Conservation (phyloP, 495 filamentous ascomycete genomes). For the Penicillium tannophilum region DNA sequence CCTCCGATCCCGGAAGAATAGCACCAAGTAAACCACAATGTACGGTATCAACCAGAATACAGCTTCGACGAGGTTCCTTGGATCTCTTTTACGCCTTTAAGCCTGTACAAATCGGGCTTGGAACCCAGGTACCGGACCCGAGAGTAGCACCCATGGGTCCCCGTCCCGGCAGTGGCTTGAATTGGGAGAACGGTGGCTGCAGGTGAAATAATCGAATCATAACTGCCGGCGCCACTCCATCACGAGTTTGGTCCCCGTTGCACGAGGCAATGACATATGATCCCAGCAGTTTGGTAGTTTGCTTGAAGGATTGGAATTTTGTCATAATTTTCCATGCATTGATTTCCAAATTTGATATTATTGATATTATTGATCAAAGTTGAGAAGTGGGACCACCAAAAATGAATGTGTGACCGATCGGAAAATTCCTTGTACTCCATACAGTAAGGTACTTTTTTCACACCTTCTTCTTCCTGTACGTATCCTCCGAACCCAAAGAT, state of each 20-base stretch:
- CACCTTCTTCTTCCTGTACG: background rate
- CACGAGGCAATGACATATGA: constrained; percentile 15
- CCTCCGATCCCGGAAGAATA: too few species aligned
- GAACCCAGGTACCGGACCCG: constrained; percentile 16
- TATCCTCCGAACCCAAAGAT: background rate
- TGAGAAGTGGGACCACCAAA: constrained; percentile 4
- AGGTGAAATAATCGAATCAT: constrained; percentile 20
- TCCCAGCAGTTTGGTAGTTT: background rate
- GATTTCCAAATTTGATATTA: too few species aligned
- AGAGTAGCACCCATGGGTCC: constrained; percentile 17
- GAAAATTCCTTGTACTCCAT: constrained; percentile 8
- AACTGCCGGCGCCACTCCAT: constrained; percentile 29
- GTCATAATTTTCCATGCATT: background rate
- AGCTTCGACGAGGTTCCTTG: background rate
- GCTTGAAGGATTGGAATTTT: too few species aligned
- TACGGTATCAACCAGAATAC: background rate
- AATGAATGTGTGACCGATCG: constrained; percentile 10
- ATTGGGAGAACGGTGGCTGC: constrained; percentile 13
- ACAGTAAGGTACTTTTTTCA: background rate
- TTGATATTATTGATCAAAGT: too few species aligned
- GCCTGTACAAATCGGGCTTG: background rate
- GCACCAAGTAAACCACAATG: too few species aligned
- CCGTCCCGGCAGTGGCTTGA: constrained; percentile 25
- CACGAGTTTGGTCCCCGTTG: constrained; percentile 19
- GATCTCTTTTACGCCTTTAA: background rate